Conservation (phyloP, 2,329 filamentous ascomycete species). For the Penicillium sp. region DNA sequence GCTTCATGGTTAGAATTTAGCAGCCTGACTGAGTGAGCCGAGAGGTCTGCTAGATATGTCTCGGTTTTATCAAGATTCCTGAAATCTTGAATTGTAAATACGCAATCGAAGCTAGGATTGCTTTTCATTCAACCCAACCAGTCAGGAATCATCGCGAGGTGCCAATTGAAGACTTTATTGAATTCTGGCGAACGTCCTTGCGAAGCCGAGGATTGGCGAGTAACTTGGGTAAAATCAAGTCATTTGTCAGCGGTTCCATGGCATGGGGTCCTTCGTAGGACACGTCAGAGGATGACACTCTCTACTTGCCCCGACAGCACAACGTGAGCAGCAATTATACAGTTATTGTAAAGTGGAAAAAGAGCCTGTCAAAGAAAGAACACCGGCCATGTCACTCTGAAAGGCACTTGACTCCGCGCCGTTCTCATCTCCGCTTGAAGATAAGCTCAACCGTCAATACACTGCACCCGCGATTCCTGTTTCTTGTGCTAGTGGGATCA, state of each 20-base stretch:
- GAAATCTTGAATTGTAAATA: not conserved
- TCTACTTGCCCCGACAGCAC: not conserved
- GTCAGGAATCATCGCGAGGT: not conserved
- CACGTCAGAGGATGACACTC: constrained; percentile 7
- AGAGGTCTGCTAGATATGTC: not conserved
- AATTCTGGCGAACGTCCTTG: not conserved
- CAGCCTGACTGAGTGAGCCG: not conserved
- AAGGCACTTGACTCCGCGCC: not conserved
- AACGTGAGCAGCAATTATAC: not conserved
- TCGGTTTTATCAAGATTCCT: no score
- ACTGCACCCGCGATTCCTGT: not conserved
- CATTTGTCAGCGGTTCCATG: constrained; percentile 27
- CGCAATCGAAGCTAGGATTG: not conserved
- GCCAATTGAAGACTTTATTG: not conserved
- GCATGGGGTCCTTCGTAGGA: not conserved
- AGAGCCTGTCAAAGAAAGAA: not conserved
- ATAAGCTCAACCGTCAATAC: not conserved
- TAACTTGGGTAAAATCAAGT: constrained; percentile 15
- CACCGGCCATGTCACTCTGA: not conserved
- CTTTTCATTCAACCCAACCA: not conserved
- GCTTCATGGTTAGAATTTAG: not conserved
- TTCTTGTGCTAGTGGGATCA: not conserved
- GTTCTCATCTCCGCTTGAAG: not conserved
- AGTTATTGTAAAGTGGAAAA: no score
- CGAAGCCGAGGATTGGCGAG: constrained; percentile 3